A percentile compares a stretch with the other conserved stretches of the same genome.
Evolutionary conservation across 2,329 filamentous ascomycete species (phyloP).

Genomic region (Ophiostoma ips): DNA sequence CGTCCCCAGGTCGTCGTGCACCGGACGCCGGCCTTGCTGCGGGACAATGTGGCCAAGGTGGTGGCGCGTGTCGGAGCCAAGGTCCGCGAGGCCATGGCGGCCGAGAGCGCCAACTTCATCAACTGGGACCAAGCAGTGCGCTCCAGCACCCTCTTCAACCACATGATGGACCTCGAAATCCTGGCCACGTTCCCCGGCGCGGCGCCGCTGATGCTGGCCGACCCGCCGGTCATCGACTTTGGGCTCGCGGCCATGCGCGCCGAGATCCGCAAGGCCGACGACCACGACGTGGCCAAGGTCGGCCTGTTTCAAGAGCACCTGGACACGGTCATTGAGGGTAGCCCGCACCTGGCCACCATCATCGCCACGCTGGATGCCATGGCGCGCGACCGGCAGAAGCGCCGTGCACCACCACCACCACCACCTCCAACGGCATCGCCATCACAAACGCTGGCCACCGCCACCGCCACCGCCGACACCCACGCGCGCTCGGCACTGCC

Average conservation of each 20-base stretch:
- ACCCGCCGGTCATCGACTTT: constrained; percentile 49
- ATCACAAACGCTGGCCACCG: not conserved
- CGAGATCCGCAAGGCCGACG: constrained; percentile 10
- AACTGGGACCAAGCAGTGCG: constrained; percentile 15
- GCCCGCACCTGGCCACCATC: constrained; percentile 12
- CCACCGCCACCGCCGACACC: not conserved
- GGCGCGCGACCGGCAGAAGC: constrained; percentile 8
- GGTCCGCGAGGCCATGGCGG: constrained; percentile 4
- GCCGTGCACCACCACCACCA: constrained; percentile 3
- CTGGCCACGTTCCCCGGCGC: constrained; percentile 15
- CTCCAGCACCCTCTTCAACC: constrained; percentile 12
- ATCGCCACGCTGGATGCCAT: constrained; percentile 12
- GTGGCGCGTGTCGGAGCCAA: constrained; percentile 17
- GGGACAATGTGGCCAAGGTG: constrained; percentile 21
- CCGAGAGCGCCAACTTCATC: not conserved
- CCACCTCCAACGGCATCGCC: not conserved
- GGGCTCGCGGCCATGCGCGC: constrained; percentile 47
- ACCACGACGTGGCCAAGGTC: constrained; percentile 10
- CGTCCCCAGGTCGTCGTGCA: constrained; percentile 10
- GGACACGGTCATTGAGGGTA: constrained; percentile 10
- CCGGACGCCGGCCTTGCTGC: constrained; percentile 18
- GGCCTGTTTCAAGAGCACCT: constrained; percentile 11
- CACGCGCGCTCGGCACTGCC: constrained; percentile 1
- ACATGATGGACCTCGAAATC: constrained; percentile 14
- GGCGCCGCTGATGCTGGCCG: constrained; percentile 41